Evolutionary conservation across 257 asterid species (phyloP).

Genomic region (Eucommia ulmoides): DNA sequence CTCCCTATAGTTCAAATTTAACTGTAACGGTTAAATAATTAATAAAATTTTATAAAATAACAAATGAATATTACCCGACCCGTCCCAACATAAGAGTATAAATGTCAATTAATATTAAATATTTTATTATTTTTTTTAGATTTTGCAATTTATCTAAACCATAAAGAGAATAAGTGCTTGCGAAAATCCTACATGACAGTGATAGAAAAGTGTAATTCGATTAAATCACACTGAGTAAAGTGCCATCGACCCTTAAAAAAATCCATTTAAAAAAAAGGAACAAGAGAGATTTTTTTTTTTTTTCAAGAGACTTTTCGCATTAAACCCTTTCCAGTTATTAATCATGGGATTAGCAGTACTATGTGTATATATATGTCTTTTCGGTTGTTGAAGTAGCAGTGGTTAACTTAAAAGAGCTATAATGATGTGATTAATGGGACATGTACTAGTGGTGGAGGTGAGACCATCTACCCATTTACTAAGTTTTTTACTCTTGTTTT

Average conservation of each 20-base stretch:
- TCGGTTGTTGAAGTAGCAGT: constrained; percentile 46
- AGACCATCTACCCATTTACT: constrained; percentile 5
- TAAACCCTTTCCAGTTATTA: not conserved
- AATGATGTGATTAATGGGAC: constrained; percentile 24
- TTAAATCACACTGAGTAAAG: not conserved
- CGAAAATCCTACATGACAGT: no score
- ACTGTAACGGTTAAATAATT: no score
- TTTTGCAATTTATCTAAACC: no score
- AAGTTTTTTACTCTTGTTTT: constrained; percentile 22
- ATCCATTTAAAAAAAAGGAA: not conserved
- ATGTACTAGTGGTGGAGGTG: constrained; percentile 4
- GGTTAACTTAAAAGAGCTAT: constrained; percentile 33
- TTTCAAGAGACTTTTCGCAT: not conserved
- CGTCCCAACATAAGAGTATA: no score
- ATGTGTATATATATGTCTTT: no score
- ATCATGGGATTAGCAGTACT: constrained; percentile 3
- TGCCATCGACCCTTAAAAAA: not conserved
- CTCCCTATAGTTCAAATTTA: no score
- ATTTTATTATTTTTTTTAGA: no score
- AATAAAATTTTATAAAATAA: no score
- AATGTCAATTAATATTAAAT: no score
- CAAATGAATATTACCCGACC: no score
- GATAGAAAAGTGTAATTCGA: constrained; percentile 6
- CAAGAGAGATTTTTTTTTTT: not conserved
- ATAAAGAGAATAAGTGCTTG: no score